Conservation (phyloP, 495 filamentous ascomycete genomes). For the Monascus purpureus region DNA sequence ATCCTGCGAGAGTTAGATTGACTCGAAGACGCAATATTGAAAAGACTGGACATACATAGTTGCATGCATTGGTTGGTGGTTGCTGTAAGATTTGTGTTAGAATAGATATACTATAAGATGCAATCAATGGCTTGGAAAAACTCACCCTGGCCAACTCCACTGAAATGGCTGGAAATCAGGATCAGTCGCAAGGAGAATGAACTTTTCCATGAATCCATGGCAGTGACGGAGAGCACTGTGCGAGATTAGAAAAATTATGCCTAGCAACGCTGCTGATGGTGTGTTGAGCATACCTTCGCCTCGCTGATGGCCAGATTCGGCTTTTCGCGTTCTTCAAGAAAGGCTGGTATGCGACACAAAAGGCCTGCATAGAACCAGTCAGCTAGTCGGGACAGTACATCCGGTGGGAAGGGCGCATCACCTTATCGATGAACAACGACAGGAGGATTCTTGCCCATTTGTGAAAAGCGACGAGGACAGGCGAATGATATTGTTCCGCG, state of each 20-base stretch:
- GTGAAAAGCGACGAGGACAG: conserved; percentile 30
- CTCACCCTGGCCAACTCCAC: conserved; percentile 42
- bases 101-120: too few relatives aligned
- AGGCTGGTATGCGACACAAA: conserved; percentile 41
- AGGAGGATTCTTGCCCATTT: conserved; percentile 34
- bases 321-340: conserved; percentile 43
- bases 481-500: conserved; percentile 29
- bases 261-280: not conserved
- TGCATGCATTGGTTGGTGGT: conserved; percentile 43
- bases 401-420: conserved; percentile 2
- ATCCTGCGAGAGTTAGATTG: conserved; percentile 25
- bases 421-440: conserved; percentile 32
- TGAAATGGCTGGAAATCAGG: conserved; percentile 41
- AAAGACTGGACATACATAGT: conserved; percentile 21
- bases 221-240: conserved; percentile 38
- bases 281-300: conserved; percentile 27
- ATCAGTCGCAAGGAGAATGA: conserved; percentile 36
- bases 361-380: conserved; percentile 20
- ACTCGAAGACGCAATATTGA: too few relatives aligned
- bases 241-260: conserved; percentile 4
- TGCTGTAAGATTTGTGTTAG: conserved; percentile 11
- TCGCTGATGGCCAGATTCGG: conserved; percentile 36
- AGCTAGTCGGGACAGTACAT: too few relatives aligned
- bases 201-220: conserved; percentile 42
- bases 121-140: not conserved